Evolutionary conservation across 148 eudicot species (phyloP).

Genomic region (Cornus florida): DNA sequence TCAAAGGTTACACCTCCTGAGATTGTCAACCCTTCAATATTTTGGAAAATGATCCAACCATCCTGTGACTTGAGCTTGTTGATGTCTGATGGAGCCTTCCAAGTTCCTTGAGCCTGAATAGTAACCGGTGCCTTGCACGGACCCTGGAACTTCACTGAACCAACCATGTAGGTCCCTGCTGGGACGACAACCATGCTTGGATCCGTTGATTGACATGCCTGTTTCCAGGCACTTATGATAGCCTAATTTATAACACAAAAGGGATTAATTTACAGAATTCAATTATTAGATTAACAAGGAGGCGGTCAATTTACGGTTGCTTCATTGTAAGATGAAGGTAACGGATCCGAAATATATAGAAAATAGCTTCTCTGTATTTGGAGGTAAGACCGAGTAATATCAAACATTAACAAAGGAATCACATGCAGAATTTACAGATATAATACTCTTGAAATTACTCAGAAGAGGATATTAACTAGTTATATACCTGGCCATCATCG

Average conservation of each 20-base stretch:
- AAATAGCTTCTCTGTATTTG: too few species aligned
- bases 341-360: too few species aligned
- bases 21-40: too few species aligned
- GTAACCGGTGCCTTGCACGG: neutral
- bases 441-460: too few species aligned
- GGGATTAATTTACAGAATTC: neutral
- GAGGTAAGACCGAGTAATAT: too few species aligned
- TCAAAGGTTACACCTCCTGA: neutral
- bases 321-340: too few species aligned
- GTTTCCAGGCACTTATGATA: slow-evolving; percentile 8
- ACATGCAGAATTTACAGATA: too few species aligned
- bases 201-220: neutral
- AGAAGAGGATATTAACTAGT: neutral
- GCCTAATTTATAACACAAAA: slow-evolving; percentile 6
- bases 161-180: slow-evolving; percentile 14
- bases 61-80: neutral
- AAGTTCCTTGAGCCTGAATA: neutral
- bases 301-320: too few species aligned
- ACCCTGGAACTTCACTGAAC: neutral
- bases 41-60: neutral
- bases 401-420: neutral
- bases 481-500: slow-evolving; percentile 20
- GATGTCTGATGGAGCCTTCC: neutral
- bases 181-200: slow-evolving; percentile 7
- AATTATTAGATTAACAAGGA: neutral